Conservation (phyloP, 1,284 basidiomycete genomes). For the Rhodotorula sp. region DNA sequence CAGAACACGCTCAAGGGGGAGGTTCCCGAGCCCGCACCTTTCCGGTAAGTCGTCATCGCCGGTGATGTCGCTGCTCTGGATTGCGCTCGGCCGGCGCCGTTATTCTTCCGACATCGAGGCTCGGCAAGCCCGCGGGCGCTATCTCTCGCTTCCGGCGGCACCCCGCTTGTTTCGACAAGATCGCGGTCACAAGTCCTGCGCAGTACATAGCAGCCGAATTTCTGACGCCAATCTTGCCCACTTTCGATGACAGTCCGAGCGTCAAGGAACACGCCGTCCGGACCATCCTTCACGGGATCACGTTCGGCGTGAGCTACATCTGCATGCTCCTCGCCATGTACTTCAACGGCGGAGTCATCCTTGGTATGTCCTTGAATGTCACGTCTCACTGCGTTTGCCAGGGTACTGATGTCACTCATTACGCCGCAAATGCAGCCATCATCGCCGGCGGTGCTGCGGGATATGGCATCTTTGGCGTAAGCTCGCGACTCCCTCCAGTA, state of each 20-base stretch:
- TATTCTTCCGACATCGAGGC: no score
- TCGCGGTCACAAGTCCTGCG: no score
- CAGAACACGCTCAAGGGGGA: background rate
- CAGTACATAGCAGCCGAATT: background rate
- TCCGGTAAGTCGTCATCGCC: slow-evolving; percentile 21
- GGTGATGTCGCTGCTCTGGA: background rate
- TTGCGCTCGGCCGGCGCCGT: no score
- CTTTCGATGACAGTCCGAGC: slow-evolving; percentile 39
- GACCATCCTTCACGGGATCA: slow-evolving; percentile 47
- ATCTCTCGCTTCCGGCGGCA: no score
- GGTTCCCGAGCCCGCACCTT: slow-evolving; percentile 11
- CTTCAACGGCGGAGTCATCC: slow-evolving; percentile 47
- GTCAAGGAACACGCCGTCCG: slow-evolving; percentile 50
- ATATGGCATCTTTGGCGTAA: slow-evolving; percentile 32
- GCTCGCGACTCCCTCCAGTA: no score
- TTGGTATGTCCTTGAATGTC: background rate
- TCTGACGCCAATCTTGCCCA: background rate
- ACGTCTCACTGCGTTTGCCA: background rate
- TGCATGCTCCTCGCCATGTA: slow-evolving; percentile 50
- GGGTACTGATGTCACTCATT: background rate
- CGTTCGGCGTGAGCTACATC: slow-evolving; percentile 50
- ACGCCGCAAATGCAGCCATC: background rate
- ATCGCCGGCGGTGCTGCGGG: slow-evolving; percentile 19
- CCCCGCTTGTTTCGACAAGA: no score
- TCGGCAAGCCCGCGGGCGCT: no score